These are phyloP conservation scores for Hanseniaspora guilliermondii DNA, from an alignment of 805 yeast species.

Conservation along the genomic window DNA sequence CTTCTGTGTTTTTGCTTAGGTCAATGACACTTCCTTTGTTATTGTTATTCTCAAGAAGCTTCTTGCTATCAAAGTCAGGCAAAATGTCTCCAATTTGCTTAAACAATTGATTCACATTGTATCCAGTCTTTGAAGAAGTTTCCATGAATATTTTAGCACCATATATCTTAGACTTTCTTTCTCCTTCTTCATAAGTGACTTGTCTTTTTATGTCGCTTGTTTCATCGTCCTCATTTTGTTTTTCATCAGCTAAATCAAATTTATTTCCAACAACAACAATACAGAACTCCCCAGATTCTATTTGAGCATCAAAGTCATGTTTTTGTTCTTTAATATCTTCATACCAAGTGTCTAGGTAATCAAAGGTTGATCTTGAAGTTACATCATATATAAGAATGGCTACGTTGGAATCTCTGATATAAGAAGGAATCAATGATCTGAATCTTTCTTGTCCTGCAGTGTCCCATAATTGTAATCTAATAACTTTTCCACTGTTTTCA, in stretches of 20 bases:
- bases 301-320: slow-evolving; percentile 13
- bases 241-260: slow-evolving; percentile 60
- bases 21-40: slow-evolving; percentile 30
- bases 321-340: slow-evolving; percentile 90
- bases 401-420: slow-evolving; percentile 92
- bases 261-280: slow-evolving; percentile 88
- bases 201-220: slow-evolving; percentile 35
- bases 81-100: slow-evolving; percentile 81
- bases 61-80: slow-evolving; percentile 57
- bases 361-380: slow-evolving; percentile 73
- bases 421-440: slow-evolving; percentile 86
- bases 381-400: slow-evolving; percentile 94
- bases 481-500: slow-evolving; percentile 55
- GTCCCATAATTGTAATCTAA: slow-evolving; percentile 92
- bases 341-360: slow-evolving; percentile 78
- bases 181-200: slow-evolving; percentile 75
- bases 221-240: background rate
- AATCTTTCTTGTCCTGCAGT: slow-evolving; percentile 97
- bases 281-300: slow-evolving; percentile 60
- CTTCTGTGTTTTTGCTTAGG: slow-evolving; percentile 30
- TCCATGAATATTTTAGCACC: slow-evolving; percentile 77
- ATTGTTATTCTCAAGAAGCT: slow-evolving; percentile 16
- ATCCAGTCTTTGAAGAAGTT: slow-evolving; percentile 89
- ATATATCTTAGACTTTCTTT: slow-evolving; percentile 53
- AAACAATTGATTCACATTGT: slow-evolving; percentile 80